These are phyloP conservation scores for Phaeomoniella chlamydospora DNA, from an alignment of 2,329 filamentous ascomycete genomes.

Conservation along the genomic window DNA sequence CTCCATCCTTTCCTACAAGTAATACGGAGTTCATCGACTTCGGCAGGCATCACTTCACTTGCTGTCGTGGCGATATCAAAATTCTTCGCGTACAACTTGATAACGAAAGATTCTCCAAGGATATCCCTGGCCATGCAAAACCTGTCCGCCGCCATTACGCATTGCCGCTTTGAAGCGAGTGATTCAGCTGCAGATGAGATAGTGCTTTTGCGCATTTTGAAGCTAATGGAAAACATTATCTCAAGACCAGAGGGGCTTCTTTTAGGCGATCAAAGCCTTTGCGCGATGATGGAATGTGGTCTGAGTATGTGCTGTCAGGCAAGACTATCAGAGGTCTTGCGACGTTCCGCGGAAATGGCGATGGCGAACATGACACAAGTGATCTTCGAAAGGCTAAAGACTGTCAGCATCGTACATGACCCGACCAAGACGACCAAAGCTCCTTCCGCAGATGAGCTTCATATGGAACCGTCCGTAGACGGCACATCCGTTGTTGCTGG, in stretches of 20 bases:
- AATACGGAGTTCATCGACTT: slow-evolving; percentile 89
- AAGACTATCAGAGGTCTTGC: slow-evolving; percentile 76
- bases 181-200: slow-evolving; percentile 92
- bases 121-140: slow-evolving; percentile 88
- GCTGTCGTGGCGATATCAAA: slow-evolving; percentile 89
- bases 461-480: slow-evolving; percentile 68
- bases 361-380: slow-evolving; percentile 99
- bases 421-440: slow-evolving; percentile 25
- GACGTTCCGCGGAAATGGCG: slow-evolving; percentile 77
- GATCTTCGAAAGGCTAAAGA: slow-evolving; percentile 86
- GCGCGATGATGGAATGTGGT: slow-evolving; percentile 98
- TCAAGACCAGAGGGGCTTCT: slow-evolving; percentile 84
- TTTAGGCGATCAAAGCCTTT: slow-evolving; percentile 94
- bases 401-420: slow-evolving; percentile 52
- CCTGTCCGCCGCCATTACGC: slow-evolving; percentile 85
- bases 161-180: slow-evolving; percentile 94
- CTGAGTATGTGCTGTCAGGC: slow-evolving; percentile 94
- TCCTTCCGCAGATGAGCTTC: slow-evolving; percentile 58
- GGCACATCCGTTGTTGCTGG: slow-evolving; percentile 45
- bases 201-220: slow-evolving; percentile 82
- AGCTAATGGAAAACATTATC: slow-evolving; percentile 97
- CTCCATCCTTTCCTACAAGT: slow-evolving; percentile 92
- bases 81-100: slow-evolving; percentile 89
- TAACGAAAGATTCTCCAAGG: slow-evolving; percentile 69
- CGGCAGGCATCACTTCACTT: slow-evolving; percentile 88